Evolutionary conservation across 192 early-diverging fungal genomes (phyloP).

Genomic region (Obelidium mucronatum): DNA sequence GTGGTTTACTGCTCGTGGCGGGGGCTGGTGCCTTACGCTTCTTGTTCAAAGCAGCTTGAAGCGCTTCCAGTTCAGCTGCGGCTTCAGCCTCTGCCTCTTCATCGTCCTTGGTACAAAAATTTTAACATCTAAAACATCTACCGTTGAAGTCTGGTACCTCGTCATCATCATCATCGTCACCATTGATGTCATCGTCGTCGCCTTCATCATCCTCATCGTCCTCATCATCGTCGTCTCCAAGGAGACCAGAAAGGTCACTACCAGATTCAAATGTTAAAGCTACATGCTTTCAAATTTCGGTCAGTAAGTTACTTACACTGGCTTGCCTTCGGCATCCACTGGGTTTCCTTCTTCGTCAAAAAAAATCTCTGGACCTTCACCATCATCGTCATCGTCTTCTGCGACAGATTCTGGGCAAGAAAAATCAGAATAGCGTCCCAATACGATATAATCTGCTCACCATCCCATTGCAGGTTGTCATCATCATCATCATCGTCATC

Average conservation of each 20-base stretch:
- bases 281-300: neutral
- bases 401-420: neutral
- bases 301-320: neutral
- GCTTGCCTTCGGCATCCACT: neutral
- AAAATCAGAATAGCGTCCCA: neutral
- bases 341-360: neutral
- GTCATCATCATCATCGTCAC: neutral
- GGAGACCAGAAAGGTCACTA: neutral
- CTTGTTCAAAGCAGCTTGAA: neutral
- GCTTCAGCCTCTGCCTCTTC: neutral
- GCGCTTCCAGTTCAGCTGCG: neutral
- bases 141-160: neutral
- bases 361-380: neutral
- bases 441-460: neutral
- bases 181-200: neutral
- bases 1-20: neutral
- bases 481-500: conserved; percentile 48
- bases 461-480: too few relatives aligned
- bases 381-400: neutral
- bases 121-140: too few relatives aligned
- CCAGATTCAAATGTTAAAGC: neutral
- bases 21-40: neutral
- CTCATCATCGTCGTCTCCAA: conserved; percentile 11
- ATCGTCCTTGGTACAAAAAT: neutral
- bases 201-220: neutral